These are phyloP conservation scores for Tolypocladium cylindrosporum DNA, from an alignment of 2,329 filamentous ascomycete genomes.

Conservation along the genomic window DNA sequence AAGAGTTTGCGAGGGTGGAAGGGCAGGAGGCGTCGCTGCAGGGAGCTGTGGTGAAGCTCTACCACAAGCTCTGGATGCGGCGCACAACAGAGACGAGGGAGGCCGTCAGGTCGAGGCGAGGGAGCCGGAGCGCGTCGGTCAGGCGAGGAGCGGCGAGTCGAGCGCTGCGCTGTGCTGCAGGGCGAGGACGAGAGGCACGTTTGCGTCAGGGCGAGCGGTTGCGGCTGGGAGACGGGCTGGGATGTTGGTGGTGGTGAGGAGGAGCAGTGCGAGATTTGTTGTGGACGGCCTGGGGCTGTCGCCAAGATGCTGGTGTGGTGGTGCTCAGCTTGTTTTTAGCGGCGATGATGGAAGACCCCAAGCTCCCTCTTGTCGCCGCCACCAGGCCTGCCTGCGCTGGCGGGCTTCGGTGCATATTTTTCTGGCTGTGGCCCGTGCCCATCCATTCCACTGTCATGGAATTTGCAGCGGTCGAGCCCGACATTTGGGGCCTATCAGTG, in stretches of 20 bases:
- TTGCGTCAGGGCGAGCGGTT: neutral
- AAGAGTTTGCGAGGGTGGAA: constrained; percentile 2
- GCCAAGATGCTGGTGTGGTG: neutral
- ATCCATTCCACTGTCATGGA: neutral
- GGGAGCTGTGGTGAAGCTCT: constrained; percentile 16
- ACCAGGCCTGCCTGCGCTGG: neutral
- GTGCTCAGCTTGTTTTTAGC: neutral
- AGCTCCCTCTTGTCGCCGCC: neutral
- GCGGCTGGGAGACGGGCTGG: neutral
- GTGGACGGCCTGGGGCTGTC: neutral
- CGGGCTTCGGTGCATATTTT: neutral
- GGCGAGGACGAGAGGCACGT: neutral
- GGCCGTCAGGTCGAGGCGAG: neutral
- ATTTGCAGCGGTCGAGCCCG: neutral
- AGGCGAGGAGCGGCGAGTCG: neutral
- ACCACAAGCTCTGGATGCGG: constrained; percentile 11
- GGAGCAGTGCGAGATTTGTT: neutral
- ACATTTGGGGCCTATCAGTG: neutral
- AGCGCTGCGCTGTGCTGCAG: neutral
- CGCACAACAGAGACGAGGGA: neutral
- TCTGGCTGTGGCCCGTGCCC: neutral
- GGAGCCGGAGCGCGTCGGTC: neutral
- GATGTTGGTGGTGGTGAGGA: neutral
- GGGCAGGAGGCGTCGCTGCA: neutral
- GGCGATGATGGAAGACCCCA: neutral